These are phyloP conservation scores for Ogataea nakhonphanomensis DNA, from an alignment of 805 yeast genomes.

Conservation along the genomic window DNA sequence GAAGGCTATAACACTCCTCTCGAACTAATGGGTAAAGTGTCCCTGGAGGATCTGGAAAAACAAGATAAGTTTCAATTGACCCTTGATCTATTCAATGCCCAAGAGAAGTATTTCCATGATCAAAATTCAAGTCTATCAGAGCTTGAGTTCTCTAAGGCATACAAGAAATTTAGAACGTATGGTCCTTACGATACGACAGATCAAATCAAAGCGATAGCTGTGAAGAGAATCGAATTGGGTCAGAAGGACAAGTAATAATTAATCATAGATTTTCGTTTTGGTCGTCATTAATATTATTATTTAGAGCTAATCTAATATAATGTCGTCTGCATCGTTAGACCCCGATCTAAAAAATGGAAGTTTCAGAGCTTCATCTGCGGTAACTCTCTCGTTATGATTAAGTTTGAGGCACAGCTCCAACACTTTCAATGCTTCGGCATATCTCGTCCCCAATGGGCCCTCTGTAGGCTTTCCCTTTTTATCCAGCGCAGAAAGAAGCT, in stretches of 20 bases:
- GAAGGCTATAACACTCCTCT: conserved; percentile 72
- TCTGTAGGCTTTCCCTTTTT: conserved; percentile 37
- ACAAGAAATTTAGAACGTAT: conserved; percentile 63
- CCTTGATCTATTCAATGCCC: conserved; percentile 51
- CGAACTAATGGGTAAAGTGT: conserved; percentile 4
- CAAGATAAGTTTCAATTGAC: conserved; percentile 49
- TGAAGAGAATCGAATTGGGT: conserved; percentile 37
- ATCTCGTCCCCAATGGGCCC: conserved; percentile 36
- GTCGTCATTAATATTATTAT: conserved; percentile 2
- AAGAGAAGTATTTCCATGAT: conserved; percentile 47
- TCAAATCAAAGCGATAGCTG: conserved; percentile 37
- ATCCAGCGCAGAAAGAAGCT: conserved; percentile 51
- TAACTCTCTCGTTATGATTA: conserved; percentile 54
- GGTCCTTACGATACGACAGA: conserved; percentile 57
- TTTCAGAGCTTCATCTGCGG: conserved; percentile 53
- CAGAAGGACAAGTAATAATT: conserved; percentile 13
- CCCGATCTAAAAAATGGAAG: conserved; percentile 56
- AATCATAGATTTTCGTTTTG: background rate
- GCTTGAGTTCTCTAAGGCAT: conserved; percentile 29
- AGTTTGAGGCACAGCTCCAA: conserved; percentile 54
- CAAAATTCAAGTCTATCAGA: conserved; percentile 28
- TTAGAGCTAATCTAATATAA: conserved; percentile 20
- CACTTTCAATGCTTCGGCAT: conserved; percentile 50
- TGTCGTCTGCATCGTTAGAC: conserved; percentile 23
- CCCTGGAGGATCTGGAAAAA: conserved; percentile 26